Conservation (phyloP, 2,329 filamentous ascomycete species). For the Xylaria digitata region DNA sequence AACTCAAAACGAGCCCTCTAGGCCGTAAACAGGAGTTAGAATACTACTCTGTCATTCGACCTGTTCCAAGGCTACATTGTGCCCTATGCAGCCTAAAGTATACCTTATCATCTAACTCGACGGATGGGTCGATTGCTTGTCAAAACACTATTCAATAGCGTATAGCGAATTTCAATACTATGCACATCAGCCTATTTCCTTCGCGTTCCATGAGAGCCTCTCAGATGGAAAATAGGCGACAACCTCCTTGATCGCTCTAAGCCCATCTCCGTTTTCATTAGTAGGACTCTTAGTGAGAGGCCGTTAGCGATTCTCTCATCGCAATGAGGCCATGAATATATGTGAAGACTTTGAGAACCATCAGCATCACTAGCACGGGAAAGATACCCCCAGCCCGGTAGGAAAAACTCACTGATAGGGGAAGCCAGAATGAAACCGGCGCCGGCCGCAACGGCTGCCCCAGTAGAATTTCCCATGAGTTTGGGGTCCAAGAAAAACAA, state of each 20-base stretch:
- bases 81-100: background rate
- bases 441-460: constrained; percentile 58
- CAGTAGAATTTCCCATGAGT: constrained; percentile 55
- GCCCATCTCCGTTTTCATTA: background rate
- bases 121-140: background rate
- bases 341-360: constrained; percentile 55
- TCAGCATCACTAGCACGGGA: constrained; percentile 36
- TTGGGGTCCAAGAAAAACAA: constrained; percentile 65
- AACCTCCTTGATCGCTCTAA: background rate
- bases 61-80: background rate
- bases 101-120: constrained; percentile 10
- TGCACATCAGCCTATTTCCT: constrained; percentile 1
- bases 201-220: background rate
- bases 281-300: constrained; percentile 31
- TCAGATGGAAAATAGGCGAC: background rate
- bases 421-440: constrained; percentile 59
- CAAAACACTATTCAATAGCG: background rate
- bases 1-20: background rate
- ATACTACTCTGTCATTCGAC: constrained; percentile 6
- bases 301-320: constrained; percentile 58
- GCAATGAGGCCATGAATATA: constrained; percentile 62
- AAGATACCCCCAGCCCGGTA: background rate
- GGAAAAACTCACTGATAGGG: constrained; percentile 56
- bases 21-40: background rate
- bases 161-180: background rate